phyloP scores from a whole-genome alignment of 2,329 filamentous ascomycete genomes.

The Fusarium anthophilum region DNA sequence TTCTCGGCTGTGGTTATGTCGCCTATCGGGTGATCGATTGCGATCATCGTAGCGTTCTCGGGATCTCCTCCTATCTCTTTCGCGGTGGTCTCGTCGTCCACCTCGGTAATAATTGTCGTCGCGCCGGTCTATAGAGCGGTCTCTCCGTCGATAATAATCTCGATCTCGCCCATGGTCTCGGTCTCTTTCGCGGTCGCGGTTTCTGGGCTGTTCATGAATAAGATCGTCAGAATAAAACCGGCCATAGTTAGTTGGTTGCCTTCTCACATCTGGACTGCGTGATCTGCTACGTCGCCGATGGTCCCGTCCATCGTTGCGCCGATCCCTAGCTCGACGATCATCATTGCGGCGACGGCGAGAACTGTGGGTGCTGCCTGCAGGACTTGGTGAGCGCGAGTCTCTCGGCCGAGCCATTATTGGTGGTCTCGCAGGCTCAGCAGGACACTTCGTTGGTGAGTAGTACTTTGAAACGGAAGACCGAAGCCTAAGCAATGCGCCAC shows the following conservation, averaged over 20 bases:
- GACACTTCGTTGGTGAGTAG: conserved; percentile 52
- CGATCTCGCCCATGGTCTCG: conserved; percentile 63
- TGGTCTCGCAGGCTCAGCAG: conserved; percentile 54
- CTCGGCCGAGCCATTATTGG: conserved; percentile 69
- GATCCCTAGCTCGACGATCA: conserved; percentile 64
- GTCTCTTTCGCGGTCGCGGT: conserved; percentile 66
- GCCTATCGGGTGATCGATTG: conserved; percentile 66
- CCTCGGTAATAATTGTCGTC: conserved; percentile 73
- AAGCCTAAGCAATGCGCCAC: conserved; percentile 35
- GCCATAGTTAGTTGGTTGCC: conserved; percentile 26
- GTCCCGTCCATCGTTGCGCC: conserved; percentile 60
- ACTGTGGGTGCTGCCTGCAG: conserved; percentile 85
- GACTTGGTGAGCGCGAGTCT: conserved; percentile 88
- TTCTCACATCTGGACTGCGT: conserved; percentile 70
- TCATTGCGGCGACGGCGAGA: conserved; percentile 74
- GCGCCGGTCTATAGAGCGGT: conserved; percentile 74
- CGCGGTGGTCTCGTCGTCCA: conserved; percentile 63
- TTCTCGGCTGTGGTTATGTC: conserved; percentile 72
- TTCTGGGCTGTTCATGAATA: conserved; percentile 60
- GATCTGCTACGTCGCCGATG: conserved; percentile 67
- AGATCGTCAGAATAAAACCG: conserved; percentile 52
- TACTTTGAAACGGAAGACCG: conserved; percentile 47
- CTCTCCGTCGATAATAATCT: conserved; percentile 71
- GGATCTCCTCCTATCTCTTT: conserved; percentile 71
- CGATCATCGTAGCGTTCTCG: conserved; percentile 68